A percentile compares a stretch with the other conserved stretches of the same genome.
Conservation (phyloP, 306 rosid genomes). For the Malus fusca region DNA sequence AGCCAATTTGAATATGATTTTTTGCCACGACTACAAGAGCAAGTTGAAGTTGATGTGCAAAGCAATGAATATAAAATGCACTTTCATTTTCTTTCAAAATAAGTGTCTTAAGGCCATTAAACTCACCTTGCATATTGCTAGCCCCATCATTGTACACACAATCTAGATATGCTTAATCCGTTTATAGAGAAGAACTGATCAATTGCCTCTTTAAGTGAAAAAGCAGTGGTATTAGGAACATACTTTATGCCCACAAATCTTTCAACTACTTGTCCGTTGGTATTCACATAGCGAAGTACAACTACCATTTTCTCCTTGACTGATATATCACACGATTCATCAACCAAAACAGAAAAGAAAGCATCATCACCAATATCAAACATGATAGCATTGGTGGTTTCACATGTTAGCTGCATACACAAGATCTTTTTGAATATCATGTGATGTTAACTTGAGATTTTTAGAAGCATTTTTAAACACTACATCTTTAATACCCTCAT, state of each 20-base stretch:
- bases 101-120: too few relatives aligned
- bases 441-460: too few relatives aligned
- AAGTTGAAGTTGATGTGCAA: not conserved
- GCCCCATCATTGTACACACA: too few relatives aligned
- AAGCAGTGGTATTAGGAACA: not conserved
- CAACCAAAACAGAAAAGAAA: not conserved
- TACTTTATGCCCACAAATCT: not conserved
- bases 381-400: not conserved
- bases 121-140: too few relatives aligned
- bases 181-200: not conserved
- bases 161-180: not conserved
- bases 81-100: too few relatives aligned
- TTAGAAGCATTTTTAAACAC: too few relatives aligned
- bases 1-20: not conserved
- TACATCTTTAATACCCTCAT: too few relatives aligned
- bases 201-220: not conserved
- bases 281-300: not conserved
- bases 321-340: not conserved
- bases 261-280: not conserved
- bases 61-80: not conserved
- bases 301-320: not conserved
- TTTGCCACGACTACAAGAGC: not conserved
- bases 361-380: not conserved
- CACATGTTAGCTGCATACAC: not conserved
- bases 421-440: too few relatives aligned